Percentiles rank a stretch among this genome's conserved stretches.
Evolutionary conservation across 129 eudicot species (phyloP).

Genomic region (Tagetes erecta): DNA sequence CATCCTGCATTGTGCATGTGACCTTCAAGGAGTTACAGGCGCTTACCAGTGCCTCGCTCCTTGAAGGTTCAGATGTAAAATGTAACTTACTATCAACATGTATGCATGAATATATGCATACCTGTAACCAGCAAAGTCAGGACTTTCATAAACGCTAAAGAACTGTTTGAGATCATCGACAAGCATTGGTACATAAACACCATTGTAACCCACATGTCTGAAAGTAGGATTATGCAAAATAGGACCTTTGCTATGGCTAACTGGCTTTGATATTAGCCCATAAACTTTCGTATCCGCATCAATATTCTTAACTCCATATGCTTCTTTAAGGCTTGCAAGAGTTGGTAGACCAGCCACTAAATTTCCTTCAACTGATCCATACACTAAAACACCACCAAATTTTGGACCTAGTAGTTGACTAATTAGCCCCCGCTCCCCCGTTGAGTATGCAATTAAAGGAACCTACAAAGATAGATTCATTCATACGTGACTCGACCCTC

Average conservation of each 20-base stretch:
- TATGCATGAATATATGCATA: constrained; percentile 21
- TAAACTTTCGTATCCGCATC: constrained; percentile 63
- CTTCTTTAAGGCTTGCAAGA: constrained; percentile 52
- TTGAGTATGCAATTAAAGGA: constrained; percentile 65
- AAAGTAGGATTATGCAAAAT: constrained; percentile 75
- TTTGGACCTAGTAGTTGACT: constrained; percentile 74
- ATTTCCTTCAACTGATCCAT: constrained; percentile 62
- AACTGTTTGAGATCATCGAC: constrained; percentile 77
- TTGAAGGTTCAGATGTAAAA: neutral
- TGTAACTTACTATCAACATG: neutral
- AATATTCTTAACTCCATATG: constrained; percentile 49
- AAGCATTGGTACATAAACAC: constrained; percentile 74
- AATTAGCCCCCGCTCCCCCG: constrained; percentile 80
- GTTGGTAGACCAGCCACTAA: constrained; percentile 61
- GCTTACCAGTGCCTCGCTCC: no score
- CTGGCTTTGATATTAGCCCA: constrained; percentile 82
- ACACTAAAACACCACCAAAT: constrained; percentile 64
- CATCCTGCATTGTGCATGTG: neutral
- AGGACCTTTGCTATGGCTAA: constrained; percentile 89
- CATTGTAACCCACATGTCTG: constrained; percentile 71
- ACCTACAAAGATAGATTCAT: constrained; percentile 42
- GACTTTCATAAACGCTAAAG: constrained; percentile 57
- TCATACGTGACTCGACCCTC: neutral
- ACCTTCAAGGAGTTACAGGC: neutral
- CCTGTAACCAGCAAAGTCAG: constrained; percentile 92